Evolutionary conservation across 2,329 filamentous ascomycete species (phyloP), one percentile per base, ranked within the genome.

Genomic region (Venturia asperata): DNA sequence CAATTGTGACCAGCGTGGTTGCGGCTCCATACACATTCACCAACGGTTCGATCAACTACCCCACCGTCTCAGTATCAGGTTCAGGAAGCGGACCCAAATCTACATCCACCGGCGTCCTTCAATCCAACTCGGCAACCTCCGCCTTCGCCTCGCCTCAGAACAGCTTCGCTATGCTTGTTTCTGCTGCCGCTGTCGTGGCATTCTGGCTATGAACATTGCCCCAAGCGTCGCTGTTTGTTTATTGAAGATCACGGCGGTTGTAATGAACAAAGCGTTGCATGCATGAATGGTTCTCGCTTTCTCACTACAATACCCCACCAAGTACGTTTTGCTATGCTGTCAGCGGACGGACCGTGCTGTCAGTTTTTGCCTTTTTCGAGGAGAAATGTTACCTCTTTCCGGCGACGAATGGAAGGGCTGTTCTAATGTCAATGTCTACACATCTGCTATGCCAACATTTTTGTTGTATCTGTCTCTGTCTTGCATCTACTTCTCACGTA

Each of bases 11-110:
- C 6, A 27, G n/a, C 19, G 47, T 17, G 6, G 21, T 52, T 27
- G 21, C 24, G 21, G 56, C 56, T 49, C 61, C 39, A 62, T 63
- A 52, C 43, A 58, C 52, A 37, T 37, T 37, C 37, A 63, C 62
- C 52, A 55, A 63, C 43, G 62, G 62, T n/a, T 7, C 60, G 24
- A 37, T 47, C 13, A 39, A 39, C n/a, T 62, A 62, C 60, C 30
- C 30, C 19, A 43, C n/a, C 24, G 39, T 37, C 42, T 39, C 56
- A 39, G 37, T 39, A 39, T 27, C 39, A 61, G 60, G 60, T 17
- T 39, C 37, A n/a, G 39, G 27, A 24, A 45, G 60, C 42, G 27
- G 3, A 27, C 39, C 60, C 5, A 45, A 42, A 42, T 27, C 39
- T 27, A 43, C 60, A 15, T 42, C 30, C 9, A 15, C 60, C 11